A percentile compares a stretch with the other conserved stretches of the same genome.
These are phyloP conservation scores for Magnusiomyces ingens DNA, from an alignment of 1,139 yeast species.

Conservation along the genomic window DNA sequence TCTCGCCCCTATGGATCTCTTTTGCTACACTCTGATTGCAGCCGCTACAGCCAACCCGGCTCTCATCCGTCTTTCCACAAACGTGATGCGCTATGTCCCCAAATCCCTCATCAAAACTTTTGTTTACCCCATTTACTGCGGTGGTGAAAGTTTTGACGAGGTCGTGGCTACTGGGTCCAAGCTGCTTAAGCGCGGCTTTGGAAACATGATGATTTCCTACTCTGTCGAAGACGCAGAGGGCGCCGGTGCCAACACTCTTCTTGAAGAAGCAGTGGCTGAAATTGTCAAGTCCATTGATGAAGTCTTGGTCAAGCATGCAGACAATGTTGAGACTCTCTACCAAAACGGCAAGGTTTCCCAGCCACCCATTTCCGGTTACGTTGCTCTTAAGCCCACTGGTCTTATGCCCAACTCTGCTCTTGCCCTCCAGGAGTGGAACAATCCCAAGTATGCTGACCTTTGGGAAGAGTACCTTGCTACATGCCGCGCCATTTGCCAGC, in stretches of 20 bases:
- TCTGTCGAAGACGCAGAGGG: slow-evolving; percentile 94
- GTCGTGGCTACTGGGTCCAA: slow-evolving; percentile 64
- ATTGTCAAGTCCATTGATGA: slow-evolving; percentile 54
- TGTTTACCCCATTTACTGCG: slow-evolving; percentile 81
- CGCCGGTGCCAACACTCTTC: slow-evolving; percentile 40
- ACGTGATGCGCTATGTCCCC: slow-evolving; percentile 45
- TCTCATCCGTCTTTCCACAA: slow-evolving; percentile 30
- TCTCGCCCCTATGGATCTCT: slow-evolving; percentile 21
- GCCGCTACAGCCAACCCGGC: slow-evolving; percentile 31
- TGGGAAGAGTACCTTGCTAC: slow-evolving; percentile 60
- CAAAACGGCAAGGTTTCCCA: slow-evolving; percentile 45
- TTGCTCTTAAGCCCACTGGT: slow-evolving; percentile 93
- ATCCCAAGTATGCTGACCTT: slow-evolving; percentile 45
- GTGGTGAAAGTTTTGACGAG: slow-evolving; percentile 73
- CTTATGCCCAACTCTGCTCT: slow-evolving; percentile 69
- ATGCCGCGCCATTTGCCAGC: slow-evolving; percentile 54
- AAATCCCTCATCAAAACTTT: slow-evolving; percentile 59
- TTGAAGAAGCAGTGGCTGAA: slow-evolving; percentile 59
- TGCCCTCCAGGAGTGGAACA: slow-evolving; percentile 57
- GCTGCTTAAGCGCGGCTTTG: slow-evolving; percentile 65
- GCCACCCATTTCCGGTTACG: slow-evolving; percentile 33
- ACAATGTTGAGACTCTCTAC: slow-evolving; percentile 29
- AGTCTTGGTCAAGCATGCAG: slow-evolving; percentile 70
- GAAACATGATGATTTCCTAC: slow-evolving; percentile 89
- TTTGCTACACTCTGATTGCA: slow-evolving; percentile 27